Evolutionary conservation across 768 basidiomycete species (phyloP).

Genomic region (Candolleomyces aberdarensis): DNA sequence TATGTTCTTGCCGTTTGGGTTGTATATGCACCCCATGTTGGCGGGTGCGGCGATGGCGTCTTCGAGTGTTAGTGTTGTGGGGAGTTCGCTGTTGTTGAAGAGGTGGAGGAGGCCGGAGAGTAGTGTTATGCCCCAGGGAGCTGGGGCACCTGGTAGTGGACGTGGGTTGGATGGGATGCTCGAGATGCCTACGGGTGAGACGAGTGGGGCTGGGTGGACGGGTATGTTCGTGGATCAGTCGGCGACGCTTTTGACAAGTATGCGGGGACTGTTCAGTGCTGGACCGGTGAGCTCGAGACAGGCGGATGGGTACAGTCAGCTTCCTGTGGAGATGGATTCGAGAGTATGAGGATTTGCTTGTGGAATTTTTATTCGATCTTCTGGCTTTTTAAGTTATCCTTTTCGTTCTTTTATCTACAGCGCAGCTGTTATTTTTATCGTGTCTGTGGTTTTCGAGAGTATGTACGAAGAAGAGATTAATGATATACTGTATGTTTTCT

Average conservation of each 20-base stretch:
- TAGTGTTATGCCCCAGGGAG: constrained; percentile 61
- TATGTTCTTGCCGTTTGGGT: constrained; percentile 83
- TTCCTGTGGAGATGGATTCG: constrained; percentile 66
- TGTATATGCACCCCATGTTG: constrained; percentile 97
- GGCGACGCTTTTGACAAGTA: constrained; percentile 36
- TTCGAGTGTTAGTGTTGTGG: constrained; percentile 93
- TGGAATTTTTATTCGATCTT: too few species aligned
- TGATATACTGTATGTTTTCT: too few species aligned
- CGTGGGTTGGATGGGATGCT: constrained; percentile 5
- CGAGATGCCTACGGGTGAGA: constrained; percentile 10
- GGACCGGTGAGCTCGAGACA: constrained; percentile 23
- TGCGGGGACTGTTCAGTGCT: constrained; percentile 38
- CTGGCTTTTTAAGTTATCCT: too few species aligned
- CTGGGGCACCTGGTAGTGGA: constrained; percentile 48
- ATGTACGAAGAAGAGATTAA: too few species aligned
- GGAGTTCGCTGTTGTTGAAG: constrained; percentile 80
- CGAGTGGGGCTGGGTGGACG: constrained; percentile 36
- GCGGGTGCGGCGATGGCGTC: constrained; percentile 99
- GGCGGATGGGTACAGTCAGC: constrained; percentile 58
- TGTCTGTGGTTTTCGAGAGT: too few species aligned
- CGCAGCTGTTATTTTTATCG: too few species aligned
- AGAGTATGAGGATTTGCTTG: constrained; percentile 2
- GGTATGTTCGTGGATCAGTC: constrained; percentile 49
- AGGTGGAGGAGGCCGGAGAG: constrained; percentile 75
- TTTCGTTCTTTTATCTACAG: too few species aligned